A percentile compares a stretch with the other conserved stretches of the same genome.
Evolutionary conservation across 1,139 yeast species (phyloP).

Genomic region (Candida sanyaensis): DNA sequence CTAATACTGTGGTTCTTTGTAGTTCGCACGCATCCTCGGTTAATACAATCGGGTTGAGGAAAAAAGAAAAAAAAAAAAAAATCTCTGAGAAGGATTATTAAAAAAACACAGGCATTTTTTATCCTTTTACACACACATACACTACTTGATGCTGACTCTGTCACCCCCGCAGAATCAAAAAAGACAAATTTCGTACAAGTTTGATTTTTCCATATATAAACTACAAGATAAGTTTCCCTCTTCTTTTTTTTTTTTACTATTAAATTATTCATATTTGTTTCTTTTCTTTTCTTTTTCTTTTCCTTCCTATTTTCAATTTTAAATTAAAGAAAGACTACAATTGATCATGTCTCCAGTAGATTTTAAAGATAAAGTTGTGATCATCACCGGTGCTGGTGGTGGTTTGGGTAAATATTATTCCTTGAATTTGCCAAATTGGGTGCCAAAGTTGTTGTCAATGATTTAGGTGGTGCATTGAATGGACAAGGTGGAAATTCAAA

Average conservation of each 20-base stretch:
- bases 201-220: not conserved
- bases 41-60: not conserved
- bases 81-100: not conserved
- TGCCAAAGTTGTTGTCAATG: constrained; percentile 91
- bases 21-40: not conserved
- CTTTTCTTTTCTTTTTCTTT: not conserved
- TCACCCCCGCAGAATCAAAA: constrained; percentile 1
- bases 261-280: not conserved
- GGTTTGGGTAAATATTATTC: constrained; percentile 93
- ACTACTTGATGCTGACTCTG: not conserved
- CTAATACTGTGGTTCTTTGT: not conserved
- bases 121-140: not conserved
- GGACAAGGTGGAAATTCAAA: constrained; percentile 67
- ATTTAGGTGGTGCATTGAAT: constrained; percentile 79
- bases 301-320: not conserved
- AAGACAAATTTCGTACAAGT: not conserved
- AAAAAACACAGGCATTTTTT: constrained; percentile 1
- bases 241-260: no score
- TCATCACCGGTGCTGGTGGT: constrained; percentile 97
- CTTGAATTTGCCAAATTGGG: constrained; percentile 86
- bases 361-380: constrained; percentile 81
- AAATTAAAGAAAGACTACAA: not conserved
- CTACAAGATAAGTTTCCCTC: not conserved
- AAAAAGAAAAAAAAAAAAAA: not conserved
- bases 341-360: constrained; percentile 36